Conservation (phyloP, 805 yeast genomes). For the Nakazawaea populi region DNA sequence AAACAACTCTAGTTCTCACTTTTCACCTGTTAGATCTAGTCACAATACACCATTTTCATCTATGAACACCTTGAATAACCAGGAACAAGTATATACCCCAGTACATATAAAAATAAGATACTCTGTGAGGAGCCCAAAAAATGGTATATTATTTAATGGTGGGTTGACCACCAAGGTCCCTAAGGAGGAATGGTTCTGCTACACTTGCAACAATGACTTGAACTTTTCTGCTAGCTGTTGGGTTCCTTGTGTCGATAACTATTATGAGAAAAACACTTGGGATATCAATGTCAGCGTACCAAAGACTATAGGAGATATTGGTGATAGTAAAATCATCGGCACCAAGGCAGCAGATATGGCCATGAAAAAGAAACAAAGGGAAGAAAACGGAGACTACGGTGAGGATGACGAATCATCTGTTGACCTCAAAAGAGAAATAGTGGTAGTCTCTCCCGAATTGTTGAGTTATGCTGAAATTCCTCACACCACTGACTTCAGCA, state of each 20-base stretch:
- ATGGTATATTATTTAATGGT: constrained; percentile 74
- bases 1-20: constrained; percentile 32
- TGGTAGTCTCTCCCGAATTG: constrained; percentile 68
- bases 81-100: constrained; percentile 63
- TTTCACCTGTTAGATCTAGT: constrained; percentile 28
- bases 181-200: constrained; percentile 68
- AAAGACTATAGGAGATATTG: constrained; percentile 68
- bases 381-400: constrained; percentile 22
- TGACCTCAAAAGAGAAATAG: constrained; percentile 43
- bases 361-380: constrained; percentile 17
- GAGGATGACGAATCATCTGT: constrained; percentile 27
- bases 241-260: constrained; percentile 92
- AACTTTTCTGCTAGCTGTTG: constrained; percentile 88
- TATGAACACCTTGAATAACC: constrained; percentile 22
- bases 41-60: constrained; percentile 26
- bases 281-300: constrained; percentile 84
- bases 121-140: constrained; percentile 54
- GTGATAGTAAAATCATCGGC: constrained; percentile 37
- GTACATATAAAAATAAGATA: constrained; percentile 66
- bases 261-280: constrained; percentile 91
- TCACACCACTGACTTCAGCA: constrained; percentile 68
- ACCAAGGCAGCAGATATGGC: constrained; percentile 28
- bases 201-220: constrained; percentile 72
- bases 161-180: constrained; percentile 42
- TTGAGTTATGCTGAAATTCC: constrained; percentile 62